Percentiles rank a stretch among this genome's conserved stretches.
phyloP scores from a whole-genome alignment of 163 green algal species.

The Scenedesmus sp. region DNA sequence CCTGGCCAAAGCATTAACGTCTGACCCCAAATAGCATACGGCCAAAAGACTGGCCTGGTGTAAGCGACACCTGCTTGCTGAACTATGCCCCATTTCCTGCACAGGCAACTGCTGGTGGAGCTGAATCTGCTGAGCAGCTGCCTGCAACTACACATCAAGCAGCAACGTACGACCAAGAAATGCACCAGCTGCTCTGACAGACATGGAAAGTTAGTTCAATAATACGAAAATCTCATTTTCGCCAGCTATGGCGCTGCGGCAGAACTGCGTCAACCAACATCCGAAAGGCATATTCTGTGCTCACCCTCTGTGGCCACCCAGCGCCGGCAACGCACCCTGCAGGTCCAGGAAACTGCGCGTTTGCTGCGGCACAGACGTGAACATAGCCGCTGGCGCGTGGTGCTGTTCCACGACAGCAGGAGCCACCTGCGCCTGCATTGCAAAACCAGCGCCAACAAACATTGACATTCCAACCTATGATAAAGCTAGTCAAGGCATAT shows the following conservation, averaged over 20 bases:
- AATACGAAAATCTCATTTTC: background rate
- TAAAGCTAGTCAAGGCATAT: too few relatives aligned
- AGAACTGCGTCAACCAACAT: background rate
- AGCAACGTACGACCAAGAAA: background rate
- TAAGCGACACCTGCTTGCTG: background rate
- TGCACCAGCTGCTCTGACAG: background rate
- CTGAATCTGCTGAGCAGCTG: background rate
- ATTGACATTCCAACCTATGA: too few relatives aligned
- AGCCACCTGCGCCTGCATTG: background rate
- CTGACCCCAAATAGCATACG: background rate
- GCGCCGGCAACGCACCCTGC: background rate
- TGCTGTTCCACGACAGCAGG: background rate
- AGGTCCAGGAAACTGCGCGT: slow-evolving; percentile 23
- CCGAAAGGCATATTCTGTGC: slow-evolving; percentile 1
- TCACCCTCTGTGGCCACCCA: slow-evolving; percentile 50
- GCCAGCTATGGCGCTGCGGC: background rate
- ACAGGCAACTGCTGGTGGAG: background rate
- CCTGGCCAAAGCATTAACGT: background rate
- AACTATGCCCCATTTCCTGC: too few relatives aligned
- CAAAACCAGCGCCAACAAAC: background rate
- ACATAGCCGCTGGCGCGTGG: background rate
- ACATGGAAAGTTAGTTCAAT: background rate
- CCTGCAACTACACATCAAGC: background rate
- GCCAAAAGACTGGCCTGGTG: background rate
- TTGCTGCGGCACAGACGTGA: background rate